phyloP scores from a whole-genome alignment of 345 rosid species.

The Diplotaxis tenuifolia region DNA sequence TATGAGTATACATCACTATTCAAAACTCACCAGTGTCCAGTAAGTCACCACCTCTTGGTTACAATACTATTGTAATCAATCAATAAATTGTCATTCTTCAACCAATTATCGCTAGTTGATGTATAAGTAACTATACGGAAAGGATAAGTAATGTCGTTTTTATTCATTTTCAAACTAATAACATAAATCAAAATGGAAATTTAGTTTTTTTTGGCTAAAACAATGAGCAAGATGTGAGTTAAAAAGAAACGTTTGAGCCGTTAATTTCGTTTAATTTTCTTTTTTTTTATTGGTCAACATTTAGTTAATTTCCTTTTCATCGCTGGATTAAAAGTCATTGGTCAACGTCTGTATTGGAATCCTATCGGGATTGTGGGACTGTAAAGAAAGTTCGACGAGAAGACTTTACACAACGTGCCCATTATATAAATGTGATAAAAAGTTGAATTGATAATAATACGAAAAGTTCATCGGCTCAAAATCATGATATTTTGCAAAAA shows the following conservation, averaged over 20 bases:
- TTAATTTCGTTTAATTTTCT: not conserved
- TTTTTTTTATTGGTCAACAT: not conserved
- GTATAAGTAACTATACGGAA: not conserved
- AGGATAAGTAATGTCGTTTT: not conserved
- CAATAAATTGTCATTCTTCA: not conserved
- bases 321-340: slow-evolving; percentile 4
- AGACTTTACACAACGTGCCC: not conserved
- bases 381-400: not conserved
- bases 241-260: not conserved
- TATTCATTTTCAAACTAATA: not conserved
- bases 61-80: not conserved
- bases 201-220: not conserved
- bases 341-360: not conserved
- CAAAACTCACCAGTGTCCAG: not conserved
- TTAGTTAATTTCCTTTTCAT: not conserved
- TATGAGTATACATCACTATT: not conserved
- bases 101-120: not conserved
- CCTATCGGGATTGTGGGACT: not conserved
- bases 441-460: no score
- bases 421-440: not conserved
- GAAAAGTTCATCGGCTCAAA: not conserved
- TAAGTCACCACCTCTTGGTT: not conserved
- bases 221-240: not conserved
- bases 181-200: not conserved
- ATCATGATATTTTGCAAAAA: not conserved